These are phyloP conservation scores for Penicillium roqueforti DNA, from an alignment of 495 filamentous ascomycete genomes.

Conservation along the genomic window DNA sequence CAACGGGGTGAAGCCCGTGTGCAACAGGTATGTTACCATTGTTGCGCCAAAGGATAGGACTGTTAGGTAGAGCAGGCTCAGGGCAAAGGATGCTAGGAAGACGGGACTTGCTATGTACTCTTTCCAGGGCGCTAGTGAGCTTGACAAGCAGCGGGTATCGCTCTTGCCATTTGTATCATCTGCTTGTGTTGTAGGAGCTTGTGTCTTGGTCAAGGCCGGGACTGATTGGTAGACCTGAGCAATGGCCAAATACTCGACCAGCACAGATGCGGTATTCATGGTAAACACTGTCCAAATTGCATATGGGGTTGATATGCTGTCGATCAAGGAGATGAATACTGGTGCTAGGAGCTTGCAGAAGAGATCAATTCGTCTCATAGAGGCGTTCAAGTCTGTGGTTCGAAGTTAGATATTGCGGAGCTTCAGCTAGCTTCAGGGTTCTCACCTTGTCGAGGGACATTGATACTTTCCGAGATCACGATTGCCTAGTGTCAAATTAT, in stretches of 20 bases:
- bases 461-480: background rate
- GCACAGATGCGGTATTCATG: slow-evolving; percentile 39
- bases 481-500: background rate
- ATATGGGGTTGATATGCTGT: slow-evolving; percentile 39
- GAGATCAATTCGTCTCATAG: slow-evolving; percentile 68
- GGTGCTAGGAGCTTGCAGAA: slow-evolving; percentile 67
- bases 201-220: slow-evolving; percentile 26
- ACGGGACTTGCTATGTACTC: slow-evolving; percentile 35
- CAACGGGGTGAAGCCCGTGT: background rate
- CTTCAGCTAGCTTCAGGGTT: background rate
- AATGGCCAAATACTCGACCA: slow-evolving; percentile 57
- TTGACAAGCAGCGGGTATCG: background rate
- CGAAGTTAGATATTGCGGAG: background rate
- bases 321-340: slow-evolving; percentile 51
- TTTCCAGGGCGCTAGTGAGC: background rate
- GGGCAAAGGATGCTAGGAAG: slow-evolving; percentile 52
- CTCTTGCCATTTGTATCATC: background rate
- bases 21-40: slow-evolving; percentile 58
- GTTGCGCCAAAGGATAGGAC: slow-evolving; percentile 55
- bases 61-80: slow-evolving; percentile 55
- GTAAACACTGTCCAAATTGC: slow-evolving; percentile 42
- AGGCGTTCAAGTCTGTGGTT: slow-evolving; percentile 49
- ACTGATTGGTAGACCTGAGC: slow-evolving; percentile 44
- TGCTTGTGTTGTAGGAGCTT: background rate
- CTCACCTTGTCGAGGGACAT: background rate